Evolutionary conservation across 1,284 basidiomycete species (phyloP).

Genomic region (Malassezia brasiliensis): DNA sequence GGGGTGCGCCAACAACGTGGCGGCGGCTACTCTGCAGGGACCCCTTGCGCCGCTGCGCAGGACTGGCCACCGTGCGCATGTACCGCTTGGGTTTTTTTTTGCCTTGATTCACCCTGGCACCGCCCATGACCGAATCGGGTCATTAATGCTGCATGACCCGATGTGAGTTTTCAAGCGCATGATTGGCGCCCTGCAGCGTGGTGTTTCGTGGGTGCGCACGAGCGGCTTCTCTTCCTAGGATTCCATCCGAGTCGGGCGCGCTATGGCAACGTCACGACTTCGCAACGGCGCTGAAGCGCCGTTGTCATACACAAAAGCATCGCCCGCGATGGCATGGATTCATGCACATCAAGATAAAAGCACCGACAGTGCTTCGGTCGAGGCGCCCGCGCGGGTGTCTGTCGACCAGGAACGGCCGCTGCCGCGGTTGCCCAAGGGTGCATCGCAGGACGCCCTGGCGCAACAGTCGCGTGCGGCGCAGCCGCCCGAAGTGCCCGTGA

Average conservation of each 20-base stretch:
- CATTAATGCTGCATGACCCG: not conserved
- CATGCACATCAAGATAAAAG: not conserved
- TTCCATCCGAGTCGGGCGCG: not conserved
- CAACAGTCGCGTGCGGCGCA: not conserved
- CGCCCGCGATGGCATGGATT: slow-evolving; percentile 13
- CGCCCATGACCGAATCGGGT: not conserved
- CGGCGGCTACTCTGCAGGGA: too few species aligned
- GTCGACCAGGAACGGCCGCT: not conserved
- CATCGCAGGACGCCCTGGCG: not conserved
- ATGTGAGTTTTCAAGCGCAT: not conserved
- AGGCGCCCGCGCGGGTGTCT: not conserved
- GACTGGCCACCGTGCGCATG: too few species aligned
- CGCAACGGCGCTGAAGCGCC: not conserved
- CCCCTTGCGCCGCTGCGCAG: too few species aligned
- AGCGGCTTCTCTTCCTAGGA: not conserved
- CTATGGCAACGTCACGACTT: not conserved
- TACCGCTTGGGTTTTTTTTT: too few species aligned
- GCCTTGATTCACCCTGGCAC: not conserved
- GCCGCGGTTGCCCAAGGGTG: not conserved
- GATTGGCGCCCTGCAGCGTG: slow-evolving; percentile 1
- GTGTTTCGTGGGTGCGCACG: not conserved
- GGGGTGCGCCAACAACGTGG: too few species aligned
- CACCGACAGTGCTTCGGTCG: not conserved
- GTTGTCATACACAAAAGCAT: not conserved
- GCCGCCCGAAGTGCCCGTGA: not conserved